phyloP scores from a whole-genome alignment of 192 early-diverging fungal species.

The Linnemannia elongata region DNA sequence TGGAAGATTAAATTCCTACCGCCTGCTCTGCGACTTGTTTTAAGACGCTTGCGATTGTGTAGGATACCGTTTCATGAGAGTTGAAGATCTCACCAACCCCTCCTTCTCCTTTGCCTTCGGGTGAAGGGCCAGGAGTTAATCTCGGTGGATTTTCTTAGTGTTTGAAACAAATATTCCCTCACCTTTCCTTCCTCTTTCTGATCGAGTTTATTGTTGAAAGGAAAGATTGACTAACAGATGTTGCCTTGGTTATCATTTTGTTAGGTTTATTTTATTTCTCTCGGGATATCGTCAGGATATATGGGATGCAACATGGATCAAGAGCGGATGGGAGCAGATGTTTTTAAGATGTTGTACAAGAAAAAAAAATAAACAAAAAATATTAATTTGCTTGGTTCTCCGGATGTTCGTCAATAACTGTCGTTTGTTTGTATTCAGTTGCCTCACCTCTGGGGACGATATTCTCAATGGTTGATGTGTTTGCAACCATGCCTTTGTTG shows the following conservation, averaged over 20 bases:
- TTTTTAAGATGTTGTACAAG: background rate
- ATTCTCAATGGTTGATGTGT: too few relatives aligned
- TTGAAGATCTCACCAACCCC: constrained; percentile 58
- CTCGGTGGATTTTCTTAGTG: constrained; percentile 55
- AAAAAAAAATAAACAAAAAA: background rate
- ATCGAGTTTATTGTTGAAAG: background rate
- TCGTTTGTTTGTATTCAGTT: background rate
- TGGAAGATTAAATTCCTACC: constrained; percentile 58
- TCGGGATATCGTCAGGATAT: background rate
- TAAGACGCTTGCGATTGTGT: constrained; percentile 59
- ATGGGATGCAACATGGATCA: background rate
- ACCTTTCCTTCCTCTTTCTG: background rate
- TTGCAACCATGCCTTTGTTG: too few relatives aligned
- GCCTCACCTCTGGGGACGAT: too few relatives aligned
- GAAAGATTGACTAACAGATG: constrained; percentile 1
- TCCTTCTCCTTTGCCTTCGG: background rate
- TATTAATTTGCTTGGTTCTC: background rate
- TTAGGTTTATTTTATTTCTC: background rate
- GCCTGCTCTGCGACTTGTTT: constrained; percentile 58
- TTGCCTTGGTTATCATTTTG: background rate
- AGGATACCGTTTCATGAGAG: constrained; percentile 59
- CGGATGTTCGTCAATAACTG: background rate
- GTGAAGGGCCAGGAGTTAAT: background rate
- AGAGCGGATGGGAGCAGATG: background rate
- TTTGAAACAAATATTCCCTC: constrained; percentile 56